Evolutionary conservation across 768 basidiomycete genomes (phyloP).

Genomic region (Cubamyces lactineus): DNA sequence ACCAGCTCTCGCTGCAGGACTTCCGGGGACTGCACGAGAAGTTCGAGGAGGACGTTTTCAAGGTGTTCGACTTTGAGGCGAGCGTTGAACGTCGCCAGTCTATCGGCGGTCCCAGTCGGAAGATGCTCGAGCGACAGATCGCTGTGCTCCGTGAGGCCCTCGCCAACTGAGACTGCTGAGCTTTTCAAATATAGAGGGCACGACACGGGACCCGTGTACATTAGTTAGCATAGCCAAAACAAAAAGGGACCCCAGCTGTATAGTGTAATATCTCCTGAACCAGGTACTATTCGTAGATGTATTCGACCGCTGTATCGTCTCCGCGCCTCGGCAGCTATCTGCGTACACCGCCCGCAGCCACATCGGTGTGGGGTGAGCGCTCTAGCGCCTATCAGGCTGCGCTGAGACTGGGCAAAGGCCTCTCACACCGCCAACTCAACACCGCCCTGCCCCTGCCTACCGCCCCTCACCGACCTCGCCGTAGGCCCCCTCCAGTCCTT

Average conservation of each 20-base stretch:
- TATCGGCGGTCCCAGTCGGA: slow-evolving; percentile 88
- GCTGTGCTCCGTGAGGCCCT: slow-evolving; percentile 68
- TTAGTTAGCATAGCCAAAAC: not conserved
- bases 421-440: slow-evolving; percentile 27
- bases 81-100: slow-evolving; percentile 91
- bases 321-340: not conserved
- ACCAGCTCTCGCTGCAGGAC: slow-evolving; percentile 79
- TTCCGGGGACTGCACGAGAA: slow-evolving; percentile 73
- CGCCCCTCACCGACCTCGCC: slow-evolving; percentile 6
- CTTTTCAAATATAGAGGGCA: not conserved
- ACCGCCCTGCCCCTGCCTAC: slow-evolving; percentile 9
- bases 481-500: slow-evolving; percentile 20
- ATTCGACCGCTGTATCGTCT: not conserved
- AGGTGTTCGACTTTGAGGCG: slow-evolving; percentile 93
- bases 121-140: slow-evolving; percentile 87
- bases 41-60: slow-evolving; percentile 80
- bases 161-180: slow-evolving; percentile 26
- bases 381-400: slow-evolving; percentile 18
- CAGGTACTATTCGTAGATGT: not conserved
- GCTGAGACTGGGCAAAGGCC: slow-evolving; percentile 8
- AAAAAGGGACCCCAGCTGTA: not conserved
- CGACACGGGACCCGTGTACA: not conserved
- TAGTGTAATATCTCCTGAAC: no score
- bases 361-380: slow-evolving; percentile 2
- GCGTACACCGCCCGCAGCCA: slow-evolving; percentile 7